Percentiles rank a stretch among this genome's conserved stretches.
Conservation (phyloP, 2,329 filamentous ascomycete genomes). For the Fusarium austroafricanum region DNA sequence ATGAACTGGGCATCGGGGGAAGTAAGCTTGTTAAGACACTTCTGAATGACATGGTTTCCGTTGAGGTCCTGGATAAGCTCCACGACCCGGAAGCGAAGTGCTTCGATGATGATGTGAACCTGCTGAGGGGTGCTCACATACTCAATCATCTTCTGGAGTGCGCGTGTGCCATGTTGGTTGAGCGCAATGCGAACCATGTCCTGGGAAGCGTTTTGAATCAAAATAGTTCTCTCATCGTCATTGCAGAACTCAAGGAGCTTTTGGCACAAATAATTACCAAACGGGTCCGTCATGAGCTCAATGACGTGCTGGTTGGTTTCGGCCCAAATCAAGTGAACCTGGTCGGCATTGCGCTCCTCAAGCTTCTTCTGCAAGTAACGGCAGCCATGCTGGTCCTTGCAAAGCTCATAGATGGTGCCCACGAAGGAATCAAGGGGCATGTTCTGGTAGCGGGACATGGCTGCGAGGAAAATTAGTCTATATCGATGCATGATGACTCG, state of each 20-base stretch:
- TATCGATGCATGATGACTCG: neutral
- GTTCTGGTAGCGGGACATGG: slow-evolving; percentile 85
- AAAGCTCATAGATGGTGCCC: slow-evolving; percentile 88
- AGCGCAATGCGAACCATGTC: slow-evolving; percentile 93
- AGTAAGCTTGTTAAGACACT: slow-evolving; percentile 94
- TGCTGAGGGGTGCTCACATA: slow-evolving; percentile 89
- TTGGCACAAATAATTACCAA: slow-evolving; percentile 99
- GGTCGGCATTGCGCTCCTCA: slow-evolving; percentile 85
- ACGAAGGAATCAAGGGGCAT: slow-evolving; percentile 82
- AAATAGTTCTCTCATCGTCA: slow-evolving; percentile 90
- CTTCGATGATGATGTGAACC: slow-evolving; percentile 86
- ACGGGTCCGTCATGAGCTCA: slow-evolving; percentile 98
- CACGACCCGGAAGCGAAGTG: slow-evolving; percentile 85
- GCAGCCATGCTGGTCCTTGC: slow-evolving; percentile 98
- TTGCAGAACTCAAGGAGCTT: slow-evolving; percentile 96
- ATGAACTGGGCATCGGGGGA: slow-evolving; percentile 92
- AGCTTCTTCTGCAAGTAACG: slow-evolving; percentile 97
- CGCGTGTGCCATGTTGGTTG: slow-evolving; percentile 96
- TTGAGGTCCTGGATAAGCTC: slow-evolving; percentile 97
- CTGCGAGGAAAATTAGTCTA: slow-evolving; percentile 54
- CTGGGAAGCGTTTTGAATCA: slow-evolving; percentile 89
- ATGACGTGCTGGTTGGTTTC: slow-evolving; percentile 95
- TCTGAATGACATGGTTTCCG: slow-evolving; percentile 99
- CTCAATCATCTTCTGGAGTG: slow-evolving; percentile 99
- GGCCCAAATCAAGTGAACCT: slow-evolving; percentile 91